Evolutionary conservation across 371 early-diverging fungal genomes (phyloP).

Genomic region (Ordospora colligata): DNA sequence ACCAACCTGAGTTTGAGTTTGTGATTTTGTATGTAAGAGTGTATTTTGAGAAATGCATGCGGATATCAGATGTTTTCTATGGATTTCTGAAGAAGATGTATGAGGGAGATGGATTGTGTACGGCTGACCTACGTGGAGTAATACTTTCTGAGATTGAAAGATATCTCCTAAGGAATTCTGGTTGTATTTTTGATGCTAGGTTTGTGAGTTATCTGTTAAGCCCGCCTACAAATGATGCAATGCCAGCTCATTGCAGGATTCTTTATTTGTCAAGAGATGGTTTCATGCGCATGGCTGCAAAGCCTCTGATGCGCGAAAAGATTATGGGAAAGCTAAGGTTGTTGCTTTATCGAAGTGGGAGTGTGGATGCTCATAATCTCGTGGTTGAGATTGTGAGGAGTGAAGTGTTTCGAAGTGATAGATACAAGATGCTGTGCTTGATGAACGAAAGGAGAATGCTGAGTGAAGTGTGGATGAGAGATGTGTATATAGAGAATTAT

Average conservation of each 20-base stretch:
- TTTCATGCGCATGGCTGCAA: not conserved
- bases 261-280: not conserved
- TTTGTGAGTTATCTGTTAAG: not conserved
- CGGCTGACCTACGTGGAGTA: not conserved
- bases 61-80: constrained; percentile 1
- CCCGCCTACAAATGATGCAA: not conserved
- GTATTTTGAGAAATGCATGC: constrained; percentile 21
- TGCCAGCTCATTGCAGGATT: not conserved
- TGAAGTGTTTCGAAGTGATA: not conserved
- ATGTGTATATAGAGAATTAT: not conserved
- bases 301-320: not conserved
- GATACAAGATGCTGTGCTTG: not conserved
- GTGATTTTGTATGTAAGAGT: not conserved
- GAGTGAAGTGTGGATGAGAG: not conserved
- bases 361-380: not conserved
- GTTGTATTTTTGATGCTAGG: not conserved
- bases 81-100: not conserved
- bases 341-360: not conserved
- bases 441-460: not conserved
- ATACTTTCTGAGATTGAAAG: not conserved
- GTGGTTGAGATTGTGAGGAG: not conserved
- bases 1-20: not conserved
- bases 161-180: not conserved
- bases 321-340: not conserved
- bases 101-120: not conserved